A percentile compares a stretch with the other conserved stretches of the same genome.
These are phyloP conservation scores for Zhuliangozyma parablackwelliae DNA, from an alignment of 1,139 yeast species.

Conservation along the genomic window DNA sequence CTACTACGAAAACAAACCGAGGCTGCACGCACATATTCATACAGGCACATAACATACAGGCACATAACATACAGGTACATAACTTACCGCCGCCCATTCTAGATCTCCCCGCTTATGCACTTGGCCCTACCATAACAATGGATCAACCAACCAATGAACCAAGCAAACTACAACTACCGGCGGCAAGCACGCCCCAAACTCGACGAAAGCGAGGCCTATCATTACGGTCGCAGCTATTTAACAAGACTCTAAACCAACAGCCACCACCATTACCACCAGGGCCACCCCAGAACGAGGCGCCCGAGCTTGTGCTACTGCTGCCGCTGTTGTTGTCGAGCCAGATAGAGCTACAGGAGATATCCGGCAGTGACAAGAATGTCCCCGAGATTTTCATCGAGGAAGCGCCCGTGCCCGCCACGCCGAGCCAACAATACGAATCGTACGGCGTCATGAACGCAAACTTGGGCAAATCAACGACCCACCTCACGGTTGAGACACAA, in stretches of 20 bases:
- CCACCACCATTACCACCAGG: background rate
- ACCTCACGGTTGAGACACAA: conserved; percentile 19
- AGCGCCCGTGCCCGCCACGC: background rate
- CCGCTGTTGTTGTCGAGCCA: too few species aligned
- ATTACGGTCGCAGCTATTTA: conserved; percentile 67
- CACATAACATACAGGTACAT: too few species aligned
- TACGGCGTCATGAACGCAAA: conserved; percentile 10
- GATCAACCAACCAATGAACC: too few species aligned
- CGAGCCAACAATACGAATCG: conserved; percentile 1
- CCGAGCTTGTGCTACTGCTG: background rate
- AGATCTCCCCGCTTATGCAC: too few species aligned
- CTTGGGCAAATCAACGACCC: conserved; percentile 24
- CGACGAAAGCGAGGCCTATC: conserved; percentile 69
- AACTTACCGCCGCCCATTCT: too few species aligned
- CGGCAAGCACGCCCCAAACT: conserved; percentile 20
- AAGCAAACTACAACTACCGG: background rate
- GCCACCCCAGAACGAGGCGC: too few species aligned
- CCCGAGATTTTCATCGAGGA: background rate
- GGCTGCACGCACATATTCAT: too few species aligned
- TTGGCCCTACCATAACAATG: too few species aligned
- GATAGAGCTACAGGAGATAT: too few species aligned
- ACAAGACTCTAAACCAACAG: conserved; percentile 34
- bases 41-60: too few species aligned
- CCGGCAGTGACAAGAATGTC: too few species aligned
- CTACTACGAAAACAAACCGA: too few species aligned